Conservation (phyloP, 1,139 yeast genomes). For the Suhomyces bribrorum region DNA sequence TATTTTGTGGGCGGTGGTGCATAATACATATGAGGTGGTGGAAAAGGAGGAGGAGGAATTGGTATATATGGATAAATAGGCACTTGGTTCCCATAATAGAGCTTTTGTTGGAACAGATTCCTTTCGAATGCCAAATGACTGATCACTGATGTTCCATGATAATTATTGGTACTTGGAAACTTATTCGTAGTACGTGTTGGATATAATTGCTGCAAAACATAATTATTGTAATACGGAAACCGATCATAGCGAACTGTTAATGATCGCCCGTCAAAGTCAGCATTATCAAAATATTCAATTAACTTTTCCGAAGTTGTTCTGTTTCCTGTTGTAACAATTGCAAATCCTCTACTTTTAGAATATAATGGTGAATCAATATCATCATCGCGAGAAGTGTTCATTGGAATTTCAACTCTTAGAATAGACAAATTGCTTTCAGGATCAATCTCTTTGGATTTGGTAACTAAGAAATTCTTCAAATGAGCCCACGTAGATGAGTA, state of each 20-base stretch:
- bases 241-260: constrained; percentile 62
- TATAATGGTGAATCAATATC: neutral
- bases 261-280: constrained; percentile 56
- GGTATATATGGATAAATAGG: constrained; percentile 3
- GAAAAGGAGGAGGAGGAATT: constrained; percentile 6
- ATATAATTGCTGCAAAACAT: constrained; percentile 32
- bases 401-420: constrained; percentile 57
- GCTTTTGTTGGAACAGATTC: constrained; percentile 36
- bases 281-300: constrained; percentile 51
- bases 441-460: constrained; percentile 24
- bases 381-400: constrained; percentile 22
- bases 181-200: constrained; percentile 12
- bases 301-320: constrained; percentile 52
- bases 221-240: constrained; percentile 44
- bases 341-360: constrained; percentile 56
- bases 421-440: constrained; percentile 36
- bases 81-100: constrained; percentile 26
- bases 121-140: constrained; percentile 36
- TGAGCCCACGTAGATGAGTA: constrained; percentile 58
- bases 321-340: constrained; percentile 58
- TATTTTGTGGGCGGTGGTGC: neutral
- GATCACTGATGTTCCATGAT: constrained; percentile 14
- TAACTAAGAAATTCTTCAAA: constrained; percentile 48
- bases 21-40: neutral
- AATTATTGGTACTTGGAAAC: constrained; percentile 5